These are phyloP conservation scores for Wallacemonas sp. DNA, from an alignment of 208 protist species.

Conservation along the genomic window DNA sequence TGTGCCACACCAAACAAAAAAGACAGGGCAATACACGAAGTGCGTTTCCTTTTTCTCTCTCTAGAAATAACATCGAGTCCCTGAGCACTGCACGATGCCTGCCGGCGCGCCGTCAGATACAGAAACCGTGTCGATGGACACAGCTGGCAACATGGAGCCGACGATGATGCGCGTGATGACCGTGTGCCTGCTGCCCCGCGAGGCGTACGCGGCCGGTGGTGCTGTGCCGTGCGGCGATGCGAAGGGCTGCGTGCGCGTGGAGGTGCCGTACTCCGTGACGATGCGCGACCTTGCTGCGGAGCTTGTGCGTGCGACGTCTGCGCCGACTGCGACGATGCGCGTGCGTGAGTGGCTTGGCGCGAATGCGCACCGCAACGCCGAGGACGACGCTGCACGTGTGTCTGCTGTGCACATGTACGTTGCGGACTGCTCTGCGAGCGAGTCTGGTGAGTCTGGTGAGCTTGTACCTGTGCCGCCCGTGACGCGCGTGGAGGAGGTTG, in stretches of 20 bases:
- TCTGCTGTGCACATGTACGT: conserved; percentile 14
- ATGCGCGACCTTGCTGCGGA: conserved; percentile 6
- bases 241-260: conserved; percentile 1
- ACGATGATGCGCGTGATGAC: conserved; percentile 15
- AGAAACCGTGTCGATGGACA: conserved; percentile 1
- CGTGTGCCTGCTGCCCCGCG: conserved; percentile 7
- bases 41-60: too few species aligned
- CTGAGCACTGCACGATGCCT: too few species aligned
- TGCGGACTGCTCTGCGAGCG: not conserved
- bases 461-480: conserved; percentile 1
- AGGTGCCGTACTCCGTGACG: conserved; percentile 16
- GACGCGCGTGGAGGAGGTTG: not conserved
- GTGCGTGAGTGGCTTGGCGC: not conserved
- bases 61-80: too few species aligned
- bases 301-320: conserved; percentile 3
- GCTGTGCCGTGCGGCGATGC: not conserved
- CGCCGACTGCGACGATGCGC: not conserved
- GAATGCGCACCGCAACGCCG: not conserved
- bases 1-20: too few species aligned
- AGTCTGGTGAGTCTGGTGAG: not conserved
- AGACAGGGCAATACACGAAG: too few species aligned
- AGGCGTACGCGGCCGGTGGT: not conserved
- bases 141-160: conserved; percentile 4
- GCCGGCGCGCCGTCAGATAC: not conserved
- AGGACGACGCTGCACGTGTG: not conserved